Percentiles rank a stretch among this genome's conserved stretches.
phyloP scores from a whole-genome alignment of 164 flowering plant genomes.

The Vitis labrusca region DNA sequence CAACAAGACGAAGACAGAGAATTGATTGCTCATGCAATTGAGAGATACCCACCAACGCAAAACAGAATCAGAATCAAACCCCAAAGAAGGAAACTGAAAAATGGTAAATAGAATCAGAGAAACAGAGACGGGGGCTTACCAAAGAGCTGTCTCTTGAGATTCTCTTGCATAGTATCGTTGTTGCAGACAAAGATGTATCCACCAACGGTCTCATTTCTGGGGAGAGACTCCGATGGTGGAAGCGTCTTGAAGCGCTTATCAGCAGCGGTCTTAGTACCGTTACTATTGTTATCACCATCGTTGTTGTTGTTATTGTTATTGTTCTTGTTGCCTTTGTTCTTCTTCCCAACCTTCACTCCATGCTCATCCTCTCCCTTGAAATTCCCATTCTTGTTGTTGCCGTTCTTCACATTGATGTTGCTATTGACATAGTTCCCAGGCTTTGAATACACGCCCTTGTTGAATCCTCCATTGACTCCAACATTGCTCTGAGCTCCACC shows the following conservation, averaged over 20 bases:
- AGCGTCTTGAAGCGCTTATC: slow-evolving; percentile 96
- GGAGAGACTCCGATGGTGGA: slow-evolving; percentile 82
- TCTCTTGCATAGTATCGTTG: slow-evolving; percentile 96
- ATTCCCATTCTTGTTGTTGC: slow-evolving; percentile 20
- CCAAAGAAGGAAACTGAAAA: background rate
- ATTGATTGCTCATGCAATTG: no score
- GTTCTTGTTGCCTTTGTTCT: slow-evolving; percentile 30
- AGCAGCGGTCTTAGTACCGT: slow-evolving; percentile 27
- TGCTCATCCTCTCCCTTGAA: slow-evolving; percentile 28
- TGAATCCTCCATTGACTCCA: slow-evolving; percentile 61
- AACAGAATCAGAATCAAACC: background rate
- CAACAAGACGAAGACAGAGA: no score
- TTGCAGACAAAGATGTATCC: slow-evolving; percentile 98
- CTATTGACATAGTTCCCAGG: slow-evolving; percentile 19
- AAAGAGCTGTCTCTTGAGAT: slow-evolving; percentile 84
- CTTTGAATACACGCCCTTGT: slow-evolving; percentile 61
- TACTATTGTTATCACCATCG: slow-evolving; percentile 19
- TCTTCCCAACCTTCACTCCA: slow-evolving; percentile 48
- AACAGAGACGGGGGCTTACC: slow-evolving; percentile 42
- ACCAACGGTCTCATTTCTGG: slow-evolving; percentile 80
- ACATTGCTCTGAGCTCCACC: slow-evolving; percentile 21
- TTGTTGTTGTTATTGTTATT: slow-evolving; percentile 25
- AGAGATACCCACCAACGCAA: no score
- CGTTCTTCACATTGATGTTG: slow-evolving; percentile 20
- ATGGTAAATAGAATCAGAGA: background rate